Base-by-base conservation (phyloP, 495 filamentous ascomycete species). In the Penicillium desertorum region DNA sequence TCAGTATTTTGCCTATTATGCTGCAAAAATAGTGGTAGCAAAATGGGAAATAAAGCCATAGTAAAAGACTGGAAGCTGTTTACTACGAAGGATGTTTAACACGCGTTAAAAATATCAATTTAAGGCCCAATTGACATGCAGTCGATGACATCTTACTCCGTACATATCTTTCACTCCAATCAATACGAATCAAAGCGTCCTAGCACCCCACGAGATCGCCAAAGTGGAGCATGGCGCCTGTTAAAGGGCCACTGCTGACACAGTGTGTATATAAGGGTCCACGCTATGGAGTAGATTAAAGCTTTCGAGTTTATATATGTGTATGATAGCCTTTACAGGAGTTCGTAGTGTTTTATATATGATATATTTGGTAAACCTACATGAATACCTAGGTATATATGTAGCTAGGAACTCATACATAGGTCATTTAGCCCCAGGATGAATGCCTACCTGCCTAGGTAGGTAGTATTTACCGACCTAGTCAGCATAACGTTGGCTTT, bases 191-290 rank as follows among this genome's bases (percentile, higher is more conserved):
- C 25, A 29, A 22, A 36, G 17, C 9, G 45, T 37, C 32, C 36
- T 42, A 27, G 36, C 3, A 55, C 52, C 52, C 52, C 52, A 27
- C 52, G 52, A 55, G 52, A 46, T 54, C 51, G 51, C 17, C 52
- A 37, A 34, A 45, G 52, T 55, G 52, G 52, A 44, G 30, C 52
- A 32, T 41, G 23, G 25, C 25, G 27, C 45, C 29, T 47, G 12
- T 23, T n/a, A 11, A 11, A 47, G 25, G 34, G 41, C 41, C 34
- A 51, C 29, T 22, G 12, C 22, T 12, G 22, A 46, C 44, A 37
- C 27, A 10, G 11, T 37, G 19, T 32, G 16, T 36, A 48, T 48
- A 34, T 30, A 3, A 48, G n/a, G 9, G 17, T 22, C 22, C 22
- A 23, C 22, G 6, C 9, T 10, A 42, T 10, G 11, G 9, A 30